Base-by-base conservation (phyloP, 192 early-diverging fungal species). In the Umbelopsis sp. region DNA sequence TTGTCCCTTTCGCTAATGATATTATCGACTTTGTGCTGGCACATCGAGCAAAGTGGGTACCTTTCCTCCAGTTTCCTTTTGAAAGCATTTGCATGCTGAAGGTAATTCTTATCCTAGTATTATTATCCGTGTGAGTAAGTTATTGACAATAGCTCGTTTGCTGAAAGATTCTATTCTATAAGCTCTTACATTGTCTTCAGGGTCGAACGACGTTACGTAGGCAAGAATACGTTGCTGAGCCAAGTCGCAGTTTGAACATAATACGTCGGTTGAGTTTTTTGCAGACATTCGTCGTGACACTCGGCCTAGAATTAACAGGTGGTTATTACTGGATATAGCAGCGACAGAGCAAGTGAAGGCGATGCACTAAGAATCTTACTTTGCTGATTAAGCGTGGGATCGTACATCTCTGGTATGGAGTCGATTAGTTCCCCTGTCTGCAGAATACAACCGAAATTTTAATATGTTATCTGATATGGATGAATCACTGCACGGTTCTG, bases 371-470 rank as follows among this genome's bases (percentile, higher is more conserved):
- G 8, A 16, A 62, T 16, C 56, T 34, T 62, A 62, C 56, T 62
- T 20, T 29, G 26, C 25, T 62, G 56, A 62, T 62, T 62, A 5
- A 62, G 29, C 20, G 56, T 62, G 17, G 31, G 26, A 32, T 62
- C 56, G 4, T 62, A 16, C 56, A 62, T 62, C 29, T 62, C 56
- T 34, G 56, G 56, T 62, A 62, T 62, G 31, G 56, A 62, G 17
- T 62, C 56, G 5, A 62, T 26, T 3, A 62, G 26, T 12, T 62
- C 56, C 34, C 56, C 56, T 20, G 4, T 31, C 56, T 62, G 26
- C 17, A 34, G 16, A 16, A 20, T 16, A 34, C 29, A 62, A 4
- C 3, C 47, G 56, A 34, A 16, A 10, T 12, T 17, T 17, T n/a
- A 17, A 11, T 34, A 31, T 32, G 26, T 29, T 25, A 52, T 16